These are phyloP conservation scores for Termitomyces sp. DNA, from an alignment of 768 basidiomycete genomes.

Conservation along the genomic window DNA sequence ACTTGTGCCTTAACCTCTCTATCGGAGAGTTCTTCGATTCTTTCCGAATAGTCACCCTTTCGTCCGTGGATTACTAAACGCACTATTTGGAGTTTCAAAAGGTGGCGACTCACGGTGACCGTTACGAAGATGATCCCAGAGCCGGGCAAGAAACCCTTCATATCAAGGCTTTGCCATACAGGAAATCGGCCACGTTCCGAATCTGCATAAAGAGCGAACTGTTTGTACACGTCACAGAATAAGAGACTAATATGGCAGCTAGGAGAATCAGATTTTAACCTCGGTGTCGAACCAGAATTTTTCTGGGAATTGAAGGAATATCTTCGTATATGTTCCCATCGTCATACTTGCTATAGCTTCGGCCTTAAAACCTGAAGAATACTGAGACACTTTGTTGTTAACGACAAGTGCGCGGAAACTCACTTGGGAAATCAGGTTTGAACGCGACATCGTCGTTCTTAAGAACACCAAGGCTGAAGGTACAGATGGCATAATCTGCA, in stretches of 20 bases:
- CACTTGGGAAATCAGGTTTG: conserved; percentile 46
- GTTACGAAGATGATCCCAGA: conserved; percentile 57
- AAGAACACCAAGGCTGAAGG: conserved; percentile 68
- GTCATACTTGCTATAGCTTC: conserved; percentile 60
- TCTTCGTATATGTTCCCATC: conserved; percentile 69
- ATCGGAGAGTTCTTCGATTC: conserved; percentile 51
- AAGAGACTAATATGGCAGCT: neutral
- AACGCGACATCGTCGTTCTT: conserved; percentile 61
- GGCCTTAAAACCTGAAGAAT: conserved; percentile 41
- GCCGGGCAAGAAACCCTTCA: conserved; percentile 52
- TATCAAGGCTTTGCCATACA: conserved; percentile 65
- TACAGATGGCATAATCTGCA: conserved; percentile 61
- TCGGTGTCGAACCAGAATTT: conserved; percentile 53
- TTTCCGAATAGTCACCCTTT: conserved; percentile 58
- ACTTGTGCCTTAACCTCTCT: conserved; percentile 47
- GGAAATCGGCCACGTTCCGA: conserved; percentile 56
- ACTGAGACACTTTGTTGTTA: neutral
- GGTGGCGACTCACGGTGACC: conserved; percentile 32
- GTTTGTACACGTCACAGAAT: neutral
- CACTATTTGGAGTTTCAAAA: neutral
- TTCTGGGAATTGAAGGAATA: conserved; percentile 58
- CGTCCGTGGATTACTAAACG: neutral
- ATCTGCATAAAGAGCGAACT: conserved; percentile 60
- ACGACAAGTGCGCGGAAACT: conserved; percentile 1
- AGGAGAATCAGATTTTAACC: conserved; percentile 14